Percentiles rank a stretch among this genome's conserved stretches.
These are phyloP conservation scores for Talinum fruticosum DNA, from an alignment of 148 eudicot genomes.

Conservation along the genomic window DNA sequence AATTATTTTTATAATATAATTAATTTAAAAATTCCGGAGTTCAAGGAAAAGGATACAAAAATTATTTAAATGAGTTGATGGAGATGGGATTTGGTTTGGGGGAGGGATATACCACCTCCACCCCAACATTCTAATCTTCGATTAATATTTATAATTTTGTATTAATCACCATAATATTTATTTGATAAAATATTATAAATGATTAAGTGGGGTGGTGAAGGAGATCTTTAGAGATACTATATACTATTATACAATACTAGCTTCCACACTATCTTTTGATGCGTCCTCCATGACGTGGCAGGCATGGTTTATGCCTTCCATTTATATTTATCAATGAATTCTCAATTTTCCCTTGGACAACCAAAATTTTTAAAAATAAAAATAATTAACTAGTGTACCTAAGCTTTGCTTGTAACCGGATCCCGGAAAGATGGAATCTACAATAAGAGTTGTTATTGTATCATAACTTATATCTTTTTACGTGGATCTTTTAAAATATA, in stretches of 20 bases:
- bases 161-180: no score
- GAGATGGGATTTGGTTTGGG: conserved; percentile 14
- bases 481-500: no score
- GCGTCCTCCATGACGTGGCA: background rate
- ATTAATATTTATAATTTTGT: background rate
- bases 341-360: no score
- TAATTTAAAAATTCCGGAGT: background rate
- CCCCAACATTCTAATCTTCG: conserved; percentile 23
- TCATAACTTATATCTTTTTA: no score
- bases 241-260: background rate
- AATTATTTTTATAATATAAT: background rate
- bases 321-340: no score
- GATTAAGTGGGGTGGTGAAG: conserved; percentile 9
- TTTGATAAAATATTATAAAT: background rate
- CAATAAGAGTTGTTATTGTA: no score
- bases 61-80: conserved; percentile 9
- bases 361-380: no score
- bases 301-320: background rate
- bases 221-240: conserved; percentile 12
- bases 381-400: no score
- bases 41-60: conserved; percentile 10
- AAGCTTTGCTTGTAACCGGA: no score
- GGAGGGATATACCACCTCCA: conserved; percentile 23
- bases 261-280: background rate
- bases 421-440: no score